Evolutionary conservation across 177 flowering plant species (phyloP), one percentile per base, ranked within the genome.

Genomic region (Tripterygium wilfordii): DNA sequence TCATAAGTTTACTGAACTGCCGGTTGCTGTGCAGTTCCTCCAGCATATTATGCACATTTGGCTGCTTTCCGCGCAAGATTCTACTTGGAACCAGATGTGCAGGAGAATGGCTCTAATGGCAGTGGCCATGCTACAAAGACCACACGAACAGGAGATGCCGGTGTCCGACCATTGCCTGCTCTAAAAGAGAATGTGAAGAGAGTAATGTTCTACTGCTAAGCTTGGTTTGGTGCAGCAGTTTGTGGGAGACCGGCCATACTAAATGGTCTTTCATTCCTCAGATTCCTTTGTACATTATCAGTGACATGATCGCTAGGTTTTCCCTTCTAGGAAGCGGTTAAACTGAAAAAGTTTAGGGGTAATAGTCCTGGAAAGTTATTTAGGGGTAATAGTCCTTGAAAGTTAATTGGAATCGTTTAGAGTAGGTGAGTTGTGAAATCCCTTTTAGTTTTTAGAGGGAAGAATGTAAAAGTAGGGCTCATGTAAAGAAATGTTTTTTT

Each of bases 41-140:
- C 97, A 3, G 97, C 96, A 36, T 88, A 90, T 62, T 88, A 90
- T 56, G 97, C 97, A 14, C 96, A 90, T 55, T 62, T 90, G 30
- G 97, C 96, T 21, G 97, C 97, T 20, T 90, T 90, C 47, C 81
- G 97, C 21, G 97, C 96, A 10, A 82, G 97, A 22, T 88, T 84
- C 69, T 90, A 90, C 78, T 53, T 78, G 82, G 96, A 90, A 42
- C 95, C 94, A 36, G 87, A 74, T 3, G 13, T 70, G 62, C 79
- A 65, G 41, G 87, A 82, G 10, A 80, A 63, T 29, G 69, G 74
- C 28, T 70, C 82, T 7, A 26, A 56, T n/a, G 69, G 57, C 10
- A 64, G 62, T n/a, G 60, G 67, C 23, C 66, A 55, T 37, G 48
- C 49, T 2, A 32, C 55, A 9, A 69, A 66, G 49, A 32, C 54